Evolutionary conservation across 2,329 filamentous ascomycete genomes (phyloP).

Genomic region (Trichoderma afroharzianum): DNA sequence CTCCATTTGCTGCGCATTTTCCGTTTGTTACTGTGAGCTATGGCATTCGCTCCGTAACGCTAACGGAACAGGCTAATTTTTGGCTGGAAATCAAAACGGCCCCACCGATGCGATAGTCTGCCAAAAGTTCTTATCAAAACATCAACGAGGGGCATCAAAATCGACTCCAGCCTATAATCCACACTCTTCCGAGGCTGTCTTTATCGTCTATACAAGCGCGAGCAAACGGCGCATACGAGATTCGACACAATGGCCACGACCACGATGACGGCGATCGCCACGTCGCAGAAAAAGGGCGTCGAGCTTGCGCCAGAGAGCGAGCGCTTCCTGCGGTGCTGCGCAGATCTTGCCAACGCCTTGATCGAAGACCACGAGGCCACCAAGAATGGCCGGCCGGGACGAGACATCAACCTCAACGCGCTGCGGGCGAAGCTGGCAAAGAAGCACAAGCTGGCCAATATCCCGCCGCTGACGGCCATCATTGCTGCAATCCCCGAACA

Average conservation of each 20-base stretch:
- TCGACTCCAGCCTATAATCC: neutral
- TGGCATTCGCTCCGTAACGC: neutral
- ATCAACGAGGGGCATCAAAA: slow-evolving; percentile 12
- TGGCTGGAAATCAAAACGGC: neutral
- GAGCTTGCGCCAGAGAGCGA: slow-evolving; percentile 91
- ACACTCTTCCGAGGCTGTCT: neutral
- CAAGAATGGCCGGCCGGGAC: slow-evolving; percentile 69
- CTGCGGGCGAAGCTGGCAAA: slow-evolving; percentile 83
- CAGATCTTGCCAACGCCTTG: slow-evolving; percentile 87
- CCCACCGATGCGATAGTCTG: slow-evolving; percentile 5
- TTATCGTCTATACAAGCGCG: neutral
- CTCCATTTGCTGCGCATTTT: neutral
- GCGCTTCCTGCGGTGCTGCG: slow-evolving; percentile 88
- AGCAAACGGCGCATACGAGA: neutral
- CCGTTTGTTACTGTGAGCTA: neutral
- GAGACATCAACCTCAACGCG: slow-evolving; percentile 89
- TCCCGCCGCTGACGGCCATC: slow-evolving; percentile 91
- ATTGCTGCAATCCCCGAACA: slow-evolving; percentile 98
- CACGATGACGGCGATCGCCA: slow-evolving; percentile 66
- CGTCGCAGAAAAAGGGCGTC: slow-evolving; percentile 65
- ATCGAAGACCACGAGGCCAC: slow-evolving; percentile 90
- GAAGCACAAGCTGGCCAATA: slow-evolving; percentile 83
- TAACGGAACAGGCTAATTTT: neutral
- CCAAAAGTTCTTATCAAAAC: slow-evolving; percentile 16
- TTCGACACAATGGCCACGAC: slow-evolving; percentile 38